These are phyloP conservation scores for Arabidopsis lyrata DNA, from an alignment of 441 rosid genomes.

Conservation along the genomic window DNA sequence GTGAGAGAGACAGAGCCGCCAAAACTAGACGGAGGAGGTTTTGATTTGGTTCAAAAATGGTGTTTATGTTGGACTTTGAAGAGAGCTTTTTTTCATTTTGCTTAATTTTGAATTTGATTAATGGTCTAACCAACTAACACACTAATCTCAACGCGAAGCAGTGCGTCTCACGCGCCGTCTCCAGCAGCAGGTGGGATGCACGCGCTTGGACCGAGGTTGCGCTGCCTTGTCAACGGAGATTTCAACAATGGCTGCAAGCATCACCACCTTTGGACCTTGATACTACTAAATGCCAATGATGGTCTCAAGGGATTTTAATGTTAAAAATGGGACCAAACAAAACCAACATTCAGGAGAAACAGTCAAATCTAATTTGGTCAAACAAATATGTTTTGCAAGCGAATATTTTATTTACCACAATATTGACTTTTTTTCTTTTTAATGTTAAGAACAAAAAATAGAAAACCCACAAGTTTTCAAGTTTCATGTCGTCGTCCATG, in stretches of 20 bases:
- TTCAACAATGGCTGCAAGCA: slow-evolving; percentile 19
- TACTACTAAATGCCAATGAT: not conserved
- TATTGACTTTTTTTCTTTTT: not conserved
- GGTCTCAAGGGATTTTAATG: not conserved
- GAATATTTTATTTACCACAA: not conserved
- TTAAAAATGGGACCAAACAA: not conserved
- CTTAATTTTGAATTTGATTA: not conserved
- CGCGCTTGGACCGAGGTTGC: not conserved
- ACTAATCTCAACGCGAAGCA: not conserved
- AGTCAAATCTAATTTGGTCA: not conserved
- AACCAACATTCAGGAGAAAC: not conserved
- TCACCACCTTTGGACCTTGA: slow-evolving; percentile 3
- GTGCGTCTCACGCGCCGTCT: not conserved
- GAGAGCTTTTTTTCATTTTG: not conserved
- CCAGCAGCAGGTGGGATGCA: slow-evolving; percentile 6
- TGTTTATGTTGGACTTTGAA: slow-evolving; percentile 12
- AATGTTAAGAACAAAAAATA: not conserved
- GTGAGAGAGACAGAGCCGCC: slow-evolving; percentile 1
- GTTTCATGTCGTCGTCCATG: not conserved
- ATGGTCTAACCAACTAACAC: slow-evolving; percentile 16
- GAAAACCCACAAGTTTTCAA: not conserved
- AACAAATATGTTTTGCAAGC: not conserved
- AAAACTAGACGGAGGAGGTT: slow-evolving; percentile 8
- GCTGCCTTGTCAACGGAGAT: slow-evolving; percentile 1
- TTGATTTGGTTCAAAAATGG: not conserved